phyloP scores from a whole-genome alignment of 2,329 filamentous ascomycete genomes.

The Hymenotorrendiella dingleyae region DNA sequence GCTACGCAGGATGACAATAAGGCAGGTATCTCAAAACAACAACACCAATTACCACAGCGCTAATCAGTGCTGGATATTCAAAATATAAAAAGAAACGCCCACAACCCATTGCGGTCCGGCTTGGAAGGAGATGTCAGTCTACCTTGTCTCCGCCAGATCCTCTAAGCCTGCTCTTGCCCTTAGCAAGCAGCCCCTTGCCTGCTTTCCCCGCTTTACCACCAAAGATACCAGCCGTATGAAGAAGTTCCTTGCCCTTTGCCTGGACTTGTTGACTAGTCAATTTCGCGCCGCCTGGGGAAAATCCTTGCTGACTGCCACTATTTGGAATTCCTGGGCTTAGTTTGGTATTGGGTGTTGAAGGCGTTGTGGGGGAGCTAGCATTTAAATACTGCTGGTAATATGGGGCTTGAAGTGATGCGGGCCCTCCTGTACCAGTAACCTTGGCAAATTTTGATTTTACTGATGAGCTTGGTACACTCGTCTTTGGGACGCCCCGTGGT shows the following conservation, averaged over 20 bases:
- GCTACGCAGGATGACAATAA: slow-evolving; percentile 26
- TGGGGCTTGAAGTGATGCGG: slow-evolving; percentile 37
- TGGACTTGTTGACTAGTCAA: slow-evolving; percentile 33
- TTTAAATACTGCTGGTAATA: slow-evolving; percentile 53
- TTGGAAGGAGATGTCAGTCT: slow-evolving; percentile 53
- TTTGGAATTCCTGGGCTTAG: slow-evolving; percentile 15
- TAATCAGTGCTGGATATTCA: slow-evolving; percentile 23
- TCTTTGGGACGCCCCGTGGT: slow-evolving; percentile 14
- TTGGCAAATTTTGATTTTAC: slow-evolving; percentile 22
- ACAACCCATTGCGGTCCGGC: slow-evolving; percentile 28
- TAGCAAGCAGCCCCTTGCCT: slow-evolving; percentile 85
- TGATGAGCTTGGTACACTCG: slow-evolving; percentile 12
- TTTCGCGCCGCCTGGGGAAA: slow-evolving; percentile 21
- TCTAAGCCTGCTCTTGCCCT: slow-evolving; percentile 77
- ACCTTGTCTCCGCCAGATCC: slow-evolving; percentile 70
- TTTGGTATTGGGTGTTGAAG: slow-evolving; percentile 12
- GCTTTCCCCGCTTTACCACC: slow-evolving; percentile 68
- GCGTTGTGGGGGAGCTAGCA: slow-evolving; percentile 34
- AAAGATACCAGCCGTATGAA: slow-evolving; percentile 72
- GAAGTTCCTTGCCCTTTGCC: slow-evolving; percentile 79
- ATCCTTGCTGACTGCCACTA: slow-evolving; percentile 22
- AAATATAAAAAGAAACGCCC: slow-evolving; percentile 24
- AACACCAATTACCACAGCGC: slow-evolving; percentile 13
- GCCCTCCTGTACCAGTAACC: slow-evolving; percentile 9
- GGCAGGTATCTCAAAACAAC: slow-evolving; percentile 17